Base-by-base conservation (phyloP, 345 rosid species). In the Sisymbrium altissimum region DNA sequence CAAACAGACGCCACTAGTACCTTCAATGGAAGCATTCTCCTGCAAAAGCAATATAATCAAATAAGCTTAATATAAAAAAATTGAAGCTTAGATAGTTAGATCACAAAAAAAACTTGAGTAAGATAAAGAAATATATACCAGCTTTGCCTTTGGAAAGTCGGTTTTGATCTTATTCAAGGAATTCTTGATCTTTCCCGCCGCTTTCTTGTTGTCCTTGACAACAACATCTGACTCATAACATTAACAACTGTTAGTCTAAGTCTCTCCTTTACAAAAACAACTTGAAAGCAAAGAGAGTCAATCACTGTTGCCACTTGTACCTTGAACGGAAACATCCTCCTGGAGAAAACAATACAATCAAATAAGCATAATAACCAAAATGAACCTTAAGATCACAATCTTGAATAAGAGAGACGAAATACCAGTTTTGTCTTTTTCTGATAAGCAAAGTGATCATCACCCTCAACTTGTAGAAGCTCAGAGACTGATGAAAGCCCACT, bases 401-500 rank as follows among this genome's bases (percentile, higher is more conserved):
- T 11, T 15, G 45, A 58, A 58, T 2, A 6, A 14, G 25, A 57
- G 44, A 11, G 10, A 10, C 11, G 30, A 45, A 4, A 10, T 75
- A 75, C 55, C 78, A 59, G 80, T 79, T 78, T 35, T 54, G 32
- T 18, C 77, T 3, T 4, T 19, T 15, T 69, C 75, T 56, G 68
- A 67, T 46, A 66, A 64, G 21, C 35, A 27, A 81, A 73, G 61
- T 29, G 81, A 17, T 73, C 85, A 48, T 64, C 52, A 9, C 88
- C 90, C 70, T 78, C 80, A 68, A 78, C 70, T 62, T 76, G 38
- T 41, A 90, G 83, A 83, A 90, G 73, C 71, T 90, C 86, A 30
- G 83, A 85, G 74, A 93, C 97, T 11, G 92, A 93, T 15, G 86
- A 71, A 61, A 80, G 84, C 19, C 98, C 98, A 71, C 79, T 76